Conservation (phyloP, 495 filamentous ascomycete species). For the Neurospora africana region DNA sequence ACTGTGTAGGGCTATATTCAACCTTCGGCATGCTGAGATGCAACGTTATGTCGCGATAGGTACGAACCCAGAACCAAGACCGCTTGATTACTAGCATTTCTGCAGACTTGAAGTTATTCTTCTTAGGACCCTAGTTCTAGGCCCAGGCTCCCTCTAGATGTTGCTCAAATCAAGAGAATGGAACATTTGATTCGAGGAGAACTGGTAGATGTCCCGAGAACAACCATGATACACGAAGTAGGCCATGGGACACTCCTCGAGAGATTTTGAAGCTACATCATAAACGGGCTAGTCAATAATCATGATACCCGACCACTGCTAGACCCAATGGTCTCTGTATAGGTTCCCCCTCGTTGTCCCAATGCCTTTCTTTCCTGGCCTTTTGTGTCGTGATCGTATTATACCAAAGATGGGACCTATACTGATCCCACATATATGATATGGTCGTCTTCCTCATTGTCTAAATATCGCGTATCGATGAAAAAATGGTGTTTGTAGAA, state of each 20-base stretch:
- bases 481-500: no score
- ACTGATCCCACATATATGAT: background rate
- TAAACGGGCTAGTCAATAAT: no score
- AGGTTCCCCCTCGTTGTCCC: no score
- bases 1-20: background rate
- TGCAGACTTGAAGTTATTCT: background rate
- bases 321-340: background rate
- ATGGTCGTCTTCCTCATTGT: background rate
- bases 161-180: background rate
- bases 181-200: no score
- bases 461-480: no score
- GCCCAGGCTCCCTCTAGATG: background rate
- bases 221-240: background rate
- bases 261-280: no score
- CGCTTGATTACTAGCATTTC: no score
- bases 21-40: background rate
- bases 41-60: background rate
- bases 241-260: no score
- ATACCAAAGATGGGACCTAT: background rate
- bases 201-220: background rate
- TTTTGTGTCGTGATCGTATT: background rate
- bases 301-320: background rate
- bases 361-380: background rate
- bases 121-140: background rate
- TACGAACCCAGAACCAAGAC: background rate